A percentile compares a stretch with the other conserved stretches of the same genome.
Evolutionary conservation across 805 yeast genomes (phyloP).

Genomic region (Cyberlindnera mrakii): DNA sequence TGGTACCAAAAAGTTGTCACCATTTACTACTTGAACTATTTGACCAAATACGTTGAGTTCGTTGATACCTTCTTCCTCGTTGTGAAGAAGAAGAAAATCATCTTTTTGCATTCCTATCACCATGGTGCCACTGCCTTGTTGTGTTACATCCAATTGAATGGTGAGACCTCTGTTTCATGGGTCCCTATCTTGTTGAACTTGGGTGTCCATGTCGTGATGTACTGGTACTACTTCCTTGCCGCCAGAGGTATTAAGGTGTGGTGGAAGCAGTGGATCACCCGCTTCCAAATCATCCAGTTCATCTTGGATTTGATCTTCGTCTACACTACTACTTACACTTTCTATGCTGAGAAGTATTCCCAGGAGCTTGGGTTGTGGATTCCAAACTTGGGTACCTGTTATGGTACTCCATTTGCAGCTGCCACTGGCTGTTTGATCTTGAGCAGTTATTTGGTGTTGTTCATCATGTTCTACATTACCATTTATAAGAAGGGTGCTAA

Average conservation of each 20-base stretch:
- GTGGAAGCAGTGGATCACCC: constrained; percentile 99
- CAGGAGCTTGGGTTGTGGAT: constrained; percentile 39
- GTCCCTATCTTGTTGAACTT: constrained; percentile 86
- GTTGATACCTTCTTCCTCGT: constrained; percentile 90
- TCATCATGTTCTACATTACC: constrained; percentile 87
- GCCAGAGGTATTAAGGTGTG: constrained; percentile 93
- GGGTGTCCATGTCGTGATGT: constrained; percentile 93
- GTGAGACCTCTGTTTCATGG: constrained; percentile 90
- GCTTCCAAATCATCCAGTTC: constrained; percentile 92
- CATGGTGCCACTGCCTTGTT: constrained; percentile 97
- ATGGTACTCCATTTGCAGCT: constrained; percentile 92
- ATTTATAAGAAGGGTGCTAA: constrained; percentile 56
- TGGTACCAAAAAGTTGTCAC: constrained; percentile 83
- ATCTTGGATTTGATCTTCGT: constrained; percentile 84
- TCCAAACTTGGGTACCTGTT: constrained; percentile 81
- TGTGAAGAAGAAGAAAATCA: constrained; percentile 82
- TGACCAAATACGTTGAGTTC: constrained; percentile 84
- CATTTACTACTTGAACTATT: constrained; percentile 84
- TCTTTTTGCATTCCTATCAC: constrained; percentile 92
- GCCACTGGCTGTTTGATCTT: constrained; percentile 83
- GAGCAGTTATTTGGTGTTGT: constrained; percentile 81
- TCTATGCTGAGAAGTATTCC: constrained; percentile 64
- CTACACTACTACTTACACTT: constrained; percentile 90
- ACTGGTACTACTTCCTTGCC: constrained; percentile 92
- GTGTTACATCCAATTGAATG: constrained; percentile 89